Evolutionary conservation across 176 grass and related monocot species (phyloP).

Genomic region (Aechmea fasciata): DNA sequence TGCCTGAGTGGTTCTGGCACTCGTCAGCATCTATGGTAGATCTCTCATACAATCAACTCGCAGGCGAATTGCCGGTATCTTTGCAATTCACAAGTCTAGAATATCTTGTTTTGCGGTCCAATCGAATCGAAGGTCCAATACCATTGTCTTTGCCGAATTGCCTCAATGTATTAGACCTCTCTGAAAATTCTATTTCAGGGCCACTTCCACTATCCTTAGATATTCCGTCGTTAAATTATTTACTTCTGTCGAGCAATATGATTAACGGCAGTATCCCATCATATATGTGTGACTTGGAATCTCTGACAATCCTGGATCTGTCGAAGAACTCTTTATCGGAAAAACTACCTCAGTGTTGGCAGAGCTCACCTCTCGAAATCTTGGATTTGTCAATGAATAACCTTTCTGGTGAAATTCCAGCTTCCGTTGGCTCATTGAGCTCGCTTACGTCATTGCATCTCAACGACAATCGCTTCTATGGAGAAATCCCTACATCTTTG

Average conservation of each 20-base stretch:
- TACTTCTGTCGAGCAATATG: constrained; percentile 16
- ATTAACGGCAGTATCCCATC: neutral
- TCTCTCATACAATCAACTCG: neutral
- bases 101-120: neutral
- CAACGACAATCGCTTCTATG: neutral
- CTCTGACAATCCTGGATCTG: neutral
- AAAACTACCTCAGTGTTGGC: neutral
- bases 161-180: neutral
- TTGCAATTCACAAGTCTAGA: neutral
- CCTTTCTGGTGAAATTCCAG: constrained; percentile 2
- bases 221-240: accelerated
- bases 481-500: constrained; percentile 6
- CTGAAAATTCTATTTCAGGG: neutral
- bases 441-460: neutral
- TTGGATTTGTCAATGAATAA: constrained; percentile 1
- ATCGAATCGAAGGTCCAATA: neutral
- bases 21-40: neutral
- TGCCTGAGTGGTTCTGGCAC: constrained; percentile 34
- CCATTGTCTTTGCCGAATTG: neutral
- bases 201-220: neutral
- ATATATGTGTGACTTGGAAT: neutral
- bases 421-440: neutral
- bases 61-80: neutral
- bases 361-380: neutral
- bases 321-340: neutral